Evolutionary conservation across 225 moss, liverwort and hornwort species (phyloP).

Genomic region (Marchantia polymorpha): DNA sequence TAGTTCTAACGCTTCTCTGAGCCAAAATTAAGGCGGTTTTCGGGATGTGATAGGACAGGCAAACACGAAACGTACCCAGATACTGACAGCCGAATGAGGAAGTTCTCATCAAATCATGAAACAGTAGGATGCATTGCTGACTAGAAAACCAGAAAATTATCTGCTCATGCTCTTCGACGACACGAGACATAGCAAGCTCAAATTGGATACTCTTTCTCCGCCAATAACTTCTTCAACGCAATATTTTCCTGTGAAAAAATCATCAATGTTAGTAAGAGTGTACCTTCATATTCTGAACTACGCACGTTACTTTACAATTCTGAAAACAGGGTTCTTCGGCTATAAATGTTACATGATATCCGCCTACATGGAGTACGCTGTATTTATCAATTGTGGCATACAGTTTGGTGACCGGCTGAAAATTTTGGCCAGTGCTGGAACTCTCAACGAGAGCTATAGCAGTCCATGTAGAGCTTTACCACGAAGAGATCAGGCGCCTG

Average conservation of each 20-base stretch:
- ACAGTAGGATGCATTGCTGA: too few species aligned
- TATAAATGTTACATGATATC: not conserved
- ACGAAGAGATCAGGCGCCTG: constrained; percentile 15
- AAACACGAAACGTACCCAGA: too few species aligned
- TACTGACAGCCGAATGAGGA: too few species aligned
- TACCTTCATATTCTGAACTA: not conserved
- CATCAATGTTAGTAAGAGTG: not conserved
- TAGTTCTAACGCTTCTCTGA: constrained; percentile 19
- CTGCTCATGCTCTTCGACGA: not conserved
- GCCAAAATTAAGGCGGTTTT: not conserved
- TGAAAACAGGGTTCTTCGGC: not conserved
- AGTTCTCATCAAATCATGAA: too few species aligned
- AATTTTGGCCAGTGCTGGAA: not conserved
- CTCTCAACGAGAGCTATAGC: not conserved
- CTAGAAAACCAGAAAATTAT: not conserved
- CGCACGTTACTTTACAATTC: not conserved
- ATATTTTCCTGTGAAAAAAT: constrained; percentile 24
- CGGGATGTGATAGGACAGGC: not conserved
- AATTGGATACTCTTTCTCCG: constrained; percentile 34
- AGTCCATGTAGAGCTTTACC: constrained; percentile 1
- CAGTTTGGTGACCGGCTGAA: not conserved
- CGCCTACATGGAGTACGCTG: not conserved
- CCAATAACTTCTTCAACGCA: constrained; percentile 30
- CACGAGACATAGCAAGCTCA: not conserved
- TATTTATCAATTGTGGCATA: not conserved